These are phyloP conservation scores for Kazachstania bromeliacearum DNA, from an alignment of 805 yeast species.

Conservation along the genomic window DNA sequence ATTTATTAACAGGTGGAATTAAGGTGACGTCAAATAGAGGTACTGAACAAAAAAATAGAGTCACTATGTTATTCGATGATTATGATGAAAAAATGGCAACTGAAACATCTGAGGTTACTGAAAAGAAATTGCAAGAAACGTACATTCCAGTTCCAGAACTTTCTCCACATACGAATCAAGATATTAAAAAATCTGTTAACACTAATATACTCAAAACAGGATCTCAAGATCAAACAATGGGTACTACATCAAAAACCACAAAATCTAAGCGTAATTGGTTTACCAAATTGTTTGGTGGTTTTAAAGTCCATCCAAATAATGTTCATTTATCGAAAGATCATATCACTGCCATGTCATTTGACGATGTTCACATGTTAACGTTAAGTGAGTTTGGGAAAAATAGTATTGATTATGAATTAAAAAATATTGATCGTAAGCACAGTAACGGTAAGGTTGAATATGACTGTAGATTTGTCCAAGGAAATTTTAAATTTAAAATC, in stretches of 20 bases:
- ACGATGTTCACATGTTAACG: slow-evolving; percentile 22
- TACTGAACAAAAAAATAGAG: slow-evolving; percentile 14
- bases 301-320: slow-evolving; percentile 8
- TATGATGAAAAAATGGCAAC: slow-evolving; percentile 12
- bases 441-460: slow-evolving; percentile 19
- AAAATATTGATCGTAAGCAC: slow-evolving; percentile 13
- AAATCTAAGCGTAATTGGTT: slow-evolving; percentile 17
- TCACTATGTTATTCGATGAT: slow-evolving; percentile 25
- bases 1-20: neutral
- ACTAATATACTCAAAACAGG: too few species aligned
- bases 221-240: neutral
- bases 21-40: neutral
- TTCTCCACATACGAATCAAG: neutral
- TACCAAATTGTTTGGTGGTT: slow-evolving; percentile 16
- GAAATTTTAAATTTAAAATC: slow-evolving; percentile 22
- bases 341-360: slow-evolving; percentile 20
- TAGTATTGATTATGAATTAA: slow-evolving; percentile 20
- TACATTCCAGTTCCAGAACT: neutral
- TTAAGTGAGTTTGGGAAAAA: slow-evolving; percentile 21
- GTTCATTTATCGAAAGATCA: slow-evolving; percentile 14
- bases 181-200: too few species aligned
- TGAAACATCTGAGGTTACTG: slow-evolving; percentile 4
- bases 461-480: slow-evolving; percentile 21
- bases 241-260: neutral
- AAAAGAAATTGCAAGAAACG: slow-evolving; percentile 3